phyloP scores from a whole-genome alignment of 2,329 filamentous ascomycete genomes.

The Pyrenochaeta sp. region DNA sequence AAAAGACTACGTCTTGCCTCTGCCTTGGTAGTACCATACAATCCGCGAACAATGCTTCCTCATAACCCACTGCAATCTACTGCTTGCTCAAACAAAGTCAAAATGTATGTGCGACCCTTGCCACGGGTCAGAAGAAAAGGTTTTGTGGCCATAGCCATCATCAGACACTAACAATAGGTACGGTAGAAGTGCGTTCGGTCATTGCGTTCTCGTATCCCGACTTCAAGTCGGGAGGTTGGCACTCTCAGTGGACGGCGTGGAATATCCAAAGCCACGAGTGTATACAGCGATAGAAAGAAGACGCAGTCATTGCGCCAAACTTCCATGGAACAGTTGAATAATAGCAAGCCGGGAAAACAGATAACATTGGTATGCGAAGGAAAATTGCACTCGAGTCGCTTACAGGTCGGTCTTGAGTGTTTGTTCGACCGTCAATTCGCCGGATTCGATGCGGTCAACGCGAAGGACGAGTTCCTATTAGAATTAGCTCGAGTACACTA shows the following conservation, averaged over 20 bases:
- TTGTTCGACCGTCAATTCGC: slow-evolving; percentile 47
- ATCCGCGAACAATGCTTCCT: too few relatives aligned
- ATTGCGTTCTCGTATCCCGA: slow-evolving; percentile 14
- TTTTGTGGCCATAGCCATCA: background rate
- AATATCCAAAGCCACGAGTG: background rate
- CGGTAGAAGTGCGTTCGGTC: slow-evolving; percentile 14
- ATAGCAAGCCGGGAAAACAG: background rate
- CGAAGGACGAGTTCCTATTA: slow-evolving; percentile 52
- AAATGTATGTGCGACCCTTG: background rate
- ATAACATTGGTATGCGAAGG: background rate
- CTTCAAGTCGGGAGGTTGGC: slow-evolving; percentile 9
- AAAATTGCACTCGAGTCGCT: background rate
- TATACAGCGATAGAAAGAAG: too few relatives aligned
- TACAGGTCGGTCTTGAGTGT: slow-evolving; percentile 44
- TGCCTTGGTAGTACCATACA: too few relatives aligned
- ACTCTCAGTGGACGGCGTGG: slow-evolving; percentile 10
- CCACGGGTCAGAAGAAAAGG: background rate
- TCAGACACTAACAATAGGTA: slow-evolving; percentile 29
- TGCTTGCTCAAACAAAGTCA: too few relatives aligned
- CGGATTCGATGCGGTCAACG: slow-evolving; percentile 52
- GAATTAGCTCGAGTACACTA: slow-evolving; percentile 16
- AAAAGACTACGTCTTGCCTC: too few relatives aligned
- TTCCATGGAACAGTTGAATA: background rate
- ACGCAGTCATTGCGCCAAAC: background rate
- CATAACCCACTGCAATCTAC: too few relatives aligned